Percentiles rank a stretch among this genome's conserved stretches.
phyloP scores from a whole-genome alignment of 306 rosid species.

The Sicyos baderoa region DNA sequence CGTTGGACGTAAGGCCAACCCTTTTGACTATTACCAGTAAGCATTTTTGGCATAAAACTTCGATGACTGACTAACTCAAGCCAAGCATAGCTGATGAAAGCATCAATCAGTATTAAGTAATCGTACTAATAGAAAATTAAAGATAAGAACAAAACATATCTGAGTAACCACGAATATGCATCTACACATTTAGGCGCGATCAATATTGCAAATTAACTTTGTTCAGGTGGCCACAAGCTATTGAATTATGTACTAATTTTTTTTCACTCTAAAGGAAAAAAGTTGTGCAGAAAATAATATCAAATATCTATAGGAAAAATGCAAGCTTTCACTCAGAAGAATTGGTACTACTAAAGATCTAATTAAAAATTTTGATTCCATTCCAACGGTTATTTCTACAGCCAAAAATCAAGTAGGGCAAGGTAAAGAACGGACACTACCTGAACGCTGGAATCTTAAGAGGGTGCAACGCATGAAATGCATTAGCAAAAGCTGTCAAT shows the following conservation, averaged over 20 bases:
- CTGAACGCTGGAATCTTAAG: slow-evolving; percentile 92
- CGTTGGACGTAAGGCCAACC: slow-evolving; percentile 89
- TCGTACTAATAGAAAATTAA: not conserved
- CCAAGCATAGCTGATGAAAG: slow-evolving; percentile 83
- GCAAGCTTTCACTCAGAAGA: not conserved
- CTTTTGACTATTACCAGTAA: slow-evolving; percentile 77
- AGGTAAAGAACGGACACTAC: slow-evolving; percentile 26
- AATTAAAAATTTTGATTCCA: not conserved
- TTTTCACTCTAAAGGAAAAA: not conserved
- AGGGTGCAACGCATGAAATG: slow-evolving; percentile 92
- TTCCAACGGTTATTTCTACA: not conserved
- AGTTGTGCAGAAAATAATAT: not conserved
- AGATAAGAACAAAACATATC: not conserved
- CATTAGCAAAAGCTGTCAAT: slow-evolving; percentile 67
- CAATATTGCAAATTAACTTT: not conserved
- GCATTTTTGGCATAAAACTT: slow-evolving; percentile 95
- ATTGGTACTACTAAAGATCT: not conserved
- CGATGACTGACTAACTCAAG: slow-evolving; percentile 95
- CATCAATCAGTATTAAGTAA: slow-evolving; percentile 15
- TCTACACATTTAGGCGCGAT: not conserved
- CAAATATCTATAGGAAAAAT: not conserved
- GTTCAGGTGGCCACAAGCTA: not conserved
- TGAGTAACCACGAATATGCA: not conserved
- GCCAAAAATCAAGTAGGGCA: not conserved
- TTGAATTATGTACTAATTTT: not conserved